Conservation (phyloP, 1,139 yeast species). For the Blastobotrys arbuscula region DNA sequence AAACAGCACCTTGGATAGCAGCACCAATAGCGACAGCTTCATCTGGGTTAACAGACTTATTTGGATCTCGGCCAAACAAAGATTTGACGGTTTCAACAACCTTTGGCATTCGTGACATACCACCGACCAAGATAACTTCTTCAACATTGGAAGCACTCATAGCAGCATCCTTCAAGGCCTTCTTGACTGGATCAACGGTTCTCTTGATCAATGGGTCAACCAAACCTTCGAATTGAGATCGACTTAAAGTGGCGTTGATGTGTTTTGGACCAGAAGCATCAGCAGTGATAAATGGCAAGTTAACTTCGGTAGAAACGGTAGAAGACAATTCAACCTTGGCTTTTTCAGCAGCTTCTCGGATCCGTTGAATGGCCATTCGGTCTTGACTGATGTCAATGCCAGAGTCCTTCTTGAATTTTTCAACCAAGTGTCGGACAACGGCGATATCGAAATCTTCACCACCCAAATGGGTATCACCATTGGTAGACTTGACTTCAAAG, state of each 20-base stretch:
- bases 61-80: slow-evolving; percentile 91
- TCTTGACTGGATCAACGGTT: slow-evolving; percentile 95
- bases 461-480: slow-evolving; percentile 88
- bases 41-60: slow-evolving; percentile 99
- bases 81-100: slow-evolving; percentile 93
- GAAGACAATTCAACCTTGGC: slow-evolving; percentile 98
- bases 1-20: slow-evolving; percentile 98
- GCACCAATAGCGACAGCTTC: slow-evolving; percentile 99
- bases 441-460: slow-evolving; percentile 83
- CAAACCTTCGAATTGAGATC: slow-evolving; percentile 88
- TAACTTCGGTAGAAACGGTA: slow-evolving; percentile 86
- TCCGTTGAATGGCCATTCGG: slow-evolving; percentile 99
- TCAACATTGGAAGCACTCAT: slow-evolving; percentile 79
- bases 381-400: slow-evolving; percentile 87
- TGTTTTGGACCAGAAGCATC: slow-evolving; percentile 97
- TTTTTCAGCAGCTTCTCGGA: slow-evolving; percentile 99
- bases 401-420: slow-evolving; percentile 84
- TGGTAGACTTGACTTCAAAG: slow-evolving; percentile 93
- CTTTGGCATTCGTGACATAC: slow-evolving; percentile 99
- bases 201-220: slow-evolving; percentile 90
- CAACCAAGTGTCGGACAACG: slow-evolving; percentile 82
- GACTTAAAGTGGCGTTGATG: slow-evolving; percentile 86
- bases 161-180: slow-evolving; percentile 95
- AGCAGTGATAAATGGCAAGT: slow-evolving; percentile 95
- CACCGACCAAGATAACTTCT: slow-evolving; percentile 98